Evolutionary conservation across 108 stramenopile genomes (phyloP), one percentile per base, ranked within the genome.

Genomic region (Conticribra guillardii): DNA sequence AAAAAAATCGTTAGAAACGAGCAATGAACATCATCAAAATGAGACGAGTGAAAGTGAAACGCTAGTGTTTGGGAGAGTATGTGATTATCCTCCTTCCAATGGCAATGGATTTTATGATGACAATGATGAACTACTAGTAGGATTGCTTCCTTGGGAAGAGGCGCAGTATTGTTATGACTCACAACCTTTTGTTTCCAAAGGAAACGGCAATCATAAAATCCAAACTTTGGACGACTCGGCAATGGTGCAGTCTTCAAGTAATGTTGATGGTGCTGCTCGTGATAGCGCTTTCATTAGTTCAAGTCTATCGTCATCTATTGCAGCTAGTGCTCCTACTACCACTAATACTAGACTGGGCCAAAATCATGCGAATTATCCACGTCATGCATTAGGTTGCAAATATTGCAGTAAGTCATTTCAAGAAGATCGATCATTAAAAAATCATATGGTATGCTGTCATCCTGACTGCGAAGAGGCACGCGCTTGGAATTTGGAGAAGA

Each of bases 381-480:
- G 37, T 4, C 46, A 48, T 9, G 3, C 32, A 53, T 3, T 53
- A 23, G 16, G n/a, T n/a, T 65, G 64, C 28, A 15, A 21, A 17
- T 69, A 83, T 41, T 94, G 93, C 66, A 69, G 64, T 24, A 88
- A 78, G 46, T 41, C 71, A 16, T 94, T 94, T 76, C 50, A 23
- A 26, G 90, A 94, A 63, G 69, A 85, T 8, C 68, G 93, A 17
- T 89, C 89, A 1, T 64, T 82, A n/a, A 89, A 81, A 34, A 87
- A 87, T 67, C 93, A 94, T 59, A 46, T 88, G 55, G 17, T 58
- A 2, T 76, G 55, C 49, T 30, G 62, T n/a, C 80, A 81, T 65
- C 80, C 74, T 26, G 69, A 76, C 33, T 60, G 64, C 33, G 55
- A 76, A 0, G 75, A 81, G 50, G 70, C 59, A 9, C n/a, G 34